Percentiles rank a stretch among this genome's conserved stretches.
phyloP scores from a whole-genome alignment of 1,284 basidiomycete genomes.

The Blastosporella zonata region DNA sequence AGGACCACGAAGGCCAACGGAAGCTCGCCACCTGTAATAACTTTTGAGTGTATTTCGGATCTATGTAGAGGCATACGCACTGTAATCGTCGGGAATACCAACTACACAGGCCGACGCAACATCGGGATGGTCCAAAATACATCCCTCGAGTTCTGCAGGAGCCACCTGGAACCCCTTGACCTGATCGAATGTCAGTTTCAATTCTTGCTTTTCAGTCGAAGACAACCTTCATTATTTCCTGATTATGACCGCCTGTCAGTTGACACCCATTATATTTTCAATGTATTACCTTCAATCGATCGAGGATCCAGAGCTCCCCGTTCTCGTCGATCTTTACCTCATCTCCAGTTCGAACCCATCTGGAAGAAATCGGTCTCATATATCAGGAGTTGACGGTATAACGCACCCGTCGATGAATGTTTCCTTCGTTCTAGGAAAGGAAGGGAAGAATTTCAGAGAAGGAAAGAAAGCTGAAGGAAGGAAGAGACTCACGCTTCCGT shows the following conservation, averaged over 20 bases:
- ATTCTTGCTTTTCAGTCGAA: no score
- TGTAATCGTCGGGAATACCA: conserved; percentile 70
- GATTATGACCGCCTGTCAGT: neutral
- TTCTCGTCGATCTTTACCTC: conserved; percentile 56
- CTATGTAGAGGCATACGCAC: conserved; percentile 19
- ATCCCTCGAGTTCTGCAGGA: conserved; percentile 71
- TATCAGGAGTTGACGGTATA: neutral
- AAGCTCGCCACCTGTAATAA: conserved; percentile 52
- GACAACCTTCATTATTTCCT: conserved; percentile 56
- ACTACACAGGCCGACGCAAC: conserved; percentile 76
- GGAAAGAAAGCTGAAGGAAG: neutral
- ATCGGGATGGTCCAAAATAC: conserved; percentile 64
- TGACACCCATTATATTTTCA: neutral
- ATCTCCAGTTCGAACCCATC: conserved; percentile 73
- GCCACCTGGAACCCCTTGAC: conserved; percentile 68
- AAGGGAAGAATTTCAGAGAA: conserved; percentile 5
- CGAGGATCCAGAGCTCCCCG: conserved; percentile 61
- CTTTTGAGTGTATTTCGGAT: neutral
- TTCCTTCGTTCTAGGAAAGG: conserved; percentile 46
- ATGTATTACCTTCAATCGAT: conserved; percentile 59
- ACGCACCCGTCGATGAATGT: conserved; percentile 50
- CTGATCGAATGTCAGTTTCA: conserved; percentile 22
- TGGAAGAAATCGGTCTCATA: conserved; percentile 19
- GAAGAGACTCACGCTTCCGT: conserved; percentile 52
- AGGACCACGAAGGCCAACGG: conserved; percentile 65